These are phyloP conservation scores for Rosellinia necatrix DNA, from an alignment of 2,329 filamentous ascomycete genomes.

Conservation along the genomic window DNA sequence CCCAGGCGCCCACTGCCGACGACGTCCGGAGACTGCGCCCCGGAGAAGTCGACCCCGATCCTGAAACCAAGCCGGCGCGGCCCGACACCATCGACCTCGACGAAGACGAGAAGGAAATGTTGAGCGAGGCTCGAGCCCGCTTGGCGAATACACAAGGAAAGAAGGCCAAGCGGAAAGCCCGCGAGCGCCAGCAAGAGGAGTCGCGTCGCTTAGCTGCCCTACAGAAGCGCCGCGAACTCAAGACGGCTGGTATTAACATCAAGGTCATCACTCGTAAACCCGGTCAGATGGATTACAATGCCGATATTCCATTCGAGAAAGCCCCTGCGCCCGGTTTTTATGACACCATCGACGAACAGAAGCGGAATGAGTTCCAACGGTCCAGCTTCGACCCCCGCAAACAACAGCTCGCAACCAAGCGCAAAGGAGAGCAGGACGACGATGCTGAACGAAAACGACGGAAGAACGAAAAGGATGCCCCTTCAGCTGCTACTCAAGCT, in stretches of 20 bases:
- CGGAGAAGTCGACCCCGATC: conserved; percentile 95
- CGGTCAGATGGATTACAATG: conserved; percentile 99
- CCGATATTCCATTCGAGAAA: conserved; percentile 97
- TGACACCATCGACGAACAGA: conserved; percentile 84
- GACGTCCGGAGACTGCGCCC: conserved; percentile 87
- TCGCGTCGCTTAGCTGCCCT: conserved; percentile 85
- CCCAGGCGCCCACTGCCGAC: conserved; percentile 85
- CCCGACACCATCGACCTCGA: conserved; percentile 98
- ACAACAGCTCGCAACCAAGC: conserved; percentile 86
- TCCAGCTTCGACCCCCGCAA: conserved; percentile 90
- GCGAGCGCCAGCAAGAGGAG: conserved; percentile 94
- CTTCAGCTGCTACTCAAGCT: conserved; percentile 80
- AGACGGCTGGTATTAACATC: conserved; percentile 97
- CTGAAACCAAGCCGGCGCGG: conserved; percentile 91
- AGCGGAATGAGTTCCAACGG: conserved; percentile 80
- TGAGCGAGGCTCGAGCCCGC: conserved; percentile 94
- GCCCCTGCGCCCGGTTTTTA: conserved; percentile 88
- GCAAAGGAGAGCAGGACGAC: conserved; percentile 89
- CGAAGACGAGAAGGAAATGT: conserved; percentile 99
- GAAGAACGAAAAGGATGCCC: conserved; percentile 83
- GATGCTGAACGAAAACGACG: conserved; percentile 79
- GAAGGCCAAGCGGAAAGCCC: conserved; percentile 96
- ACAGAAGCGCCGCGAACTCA: conserved; percentile 94
- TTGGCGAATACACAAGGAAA: conserved; percentile 98
- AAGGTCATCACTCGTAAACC: conserved; percentile 90